phyloP scores from a whole-genome alignment of 108 stramenopile genomes.

The Cyclotella baltica region DNA sequence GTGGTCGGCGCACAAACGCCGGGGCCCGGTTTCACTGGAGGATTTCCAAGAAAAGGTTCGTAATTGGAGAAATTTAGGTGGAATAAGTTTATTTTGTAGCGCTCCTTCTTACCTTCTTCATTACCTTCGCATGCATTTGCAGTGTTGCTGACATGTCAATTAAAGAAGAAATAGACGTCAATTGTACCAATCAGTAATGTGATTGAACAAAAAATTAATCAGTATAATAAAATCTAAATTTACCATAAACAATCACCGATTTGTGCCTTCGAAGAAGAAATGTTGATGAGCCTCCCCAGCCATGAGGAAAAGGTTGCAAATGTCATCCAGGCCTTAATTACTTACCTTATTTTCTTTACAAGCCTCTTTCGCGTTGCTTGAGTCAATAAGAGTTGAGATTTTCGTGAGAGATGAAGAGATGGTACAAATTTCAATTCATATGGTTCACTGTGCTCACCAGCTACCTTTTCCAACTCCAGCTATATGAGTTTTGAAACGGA shows the following conservation, averaged over 20 bases:
- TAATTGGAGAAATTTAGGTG: background rate
- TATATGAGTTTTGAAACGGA: too few species aligned
- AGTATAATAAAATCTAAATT: background rate
- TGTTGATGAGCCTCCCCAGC: too few species aligned
- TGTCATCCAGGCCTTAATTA: too few species aligned
- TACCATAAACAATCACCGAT: constrained; percentile 1
- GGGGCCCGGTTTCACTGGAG: too few species aligned
- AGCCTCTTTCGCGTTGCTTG: background rate
- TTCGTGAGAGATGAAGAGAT: background rate
- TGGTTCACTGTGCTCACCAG: background rate
- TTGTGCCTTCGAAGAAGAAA: too few species aligned
- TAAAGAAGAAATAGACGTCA: background rate
- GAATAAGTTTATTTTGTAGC: background rate
- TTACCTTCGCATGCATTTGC: background rate
- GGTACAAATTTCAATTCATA: too few species aligned
- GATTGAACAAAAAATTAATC: background rate
- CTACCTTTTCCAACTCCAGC: background rate
- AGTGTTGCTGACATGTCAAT: constrained; percentile 6
- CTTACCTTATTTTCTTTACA: background rate
- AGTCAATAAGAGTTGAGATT: background rate
- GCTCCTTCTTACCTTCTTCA: background rate
- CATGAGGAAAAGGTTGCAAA: too few species aligned
- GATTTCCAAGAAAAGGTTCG: background rate
- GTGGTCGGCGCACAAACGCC: too few species aligned
- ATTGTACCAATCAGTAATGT: background rate